Evolutionary conservation across 2,329 filamentous ascomycete species (phyloP), one percentile per base, ranked within the genome.

Genomic region (Kalmusia sp.): DNA sequence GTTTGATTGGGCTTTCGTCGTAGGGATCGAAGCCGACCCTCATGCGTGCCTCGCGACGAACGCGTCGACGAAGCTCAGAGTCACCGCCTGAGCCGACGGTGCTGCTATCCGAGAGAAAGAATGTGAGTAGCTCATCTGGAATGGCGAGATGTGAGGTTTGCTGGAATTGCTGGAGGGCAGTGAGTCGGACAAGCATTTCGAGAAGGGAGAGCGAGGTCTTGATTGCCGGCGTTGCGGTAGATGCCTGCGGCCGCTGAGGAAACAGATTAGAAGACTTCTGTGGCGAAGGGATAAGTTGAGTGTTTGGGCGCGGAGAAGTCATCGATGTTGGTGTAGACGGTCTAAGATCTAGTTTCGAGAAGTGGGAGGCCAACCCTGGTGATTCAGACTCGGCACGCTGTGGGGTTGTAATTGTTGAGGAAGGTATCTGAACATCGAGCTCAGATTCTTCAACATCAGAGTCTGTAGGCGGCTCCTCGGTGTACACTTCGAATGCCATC

Each of bases 81-180:
- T 89, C 84, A 4, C 81, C 80, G 3, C 86, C 87, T 1, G 86
- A 84, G 24, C 87, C 87, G 1, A 87, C 88, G 2, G 85, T 86
- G 27, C 84, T 84, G 9, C 82, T 84, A 63, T 90, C 87, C 57
- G 85, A 83, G 7, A 97, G 80, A 76, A 96, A 97, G 77, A 96
- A 96, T 47, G 89, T 92, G 34, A 96, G 80, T 2, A 96, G 85
- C 64, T 96, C 91, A 69, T 97, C 93, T 1, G 90, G 90, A 56
- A 96, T 95, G 6, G 91, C 85, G n/a, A 96, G 83, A 65, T 96
- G 92, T 0, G 91, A 92, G 34, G 86, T 84, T 79, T 97, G 93
- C 70, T 96, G 90, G 72, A 95, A 96, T 77, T 96, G 92, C 70
- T 96, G 93, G 12, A 96, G 84, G 19, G 92, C 91, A 4, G 90